phyloP scores from a whole-genome alignment of 106 monocot species.

The Apostasia ramifera region DNA sequence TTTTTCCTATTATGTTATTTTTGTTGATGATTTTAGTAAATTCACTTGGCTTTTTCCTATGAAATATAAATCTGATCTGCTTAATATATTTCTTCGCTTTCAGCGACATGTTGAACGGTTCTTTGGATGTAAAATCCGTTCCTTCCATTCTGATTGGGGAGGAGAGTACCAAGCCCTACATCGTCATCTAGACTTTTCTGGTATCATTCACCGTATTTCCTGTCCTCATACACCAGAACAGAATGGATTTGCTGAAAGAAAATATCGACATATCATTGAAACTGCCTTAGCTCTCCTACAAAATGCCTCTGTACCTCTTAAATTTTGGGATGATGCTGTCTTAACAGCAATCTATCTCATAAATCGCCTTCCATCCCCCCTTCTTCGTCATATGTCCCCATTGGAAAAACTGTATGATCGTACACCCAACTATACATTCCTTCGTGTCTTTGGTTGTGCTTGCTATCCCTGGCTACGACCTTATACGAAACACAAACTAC shows the following conservation, averaged over 20 bases:
- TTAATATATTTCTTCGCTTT: not conserved
- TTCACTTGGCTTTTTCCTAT: constrained; percentile 1
- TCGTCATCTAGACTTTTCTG: not conserved
- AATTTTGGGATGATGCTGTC: too few relatives aligned
- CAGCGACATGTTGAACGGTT: not conserved
- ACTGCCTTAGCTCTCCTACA: too few relatives aligned
- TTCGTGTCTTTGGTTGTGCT: not conserved
- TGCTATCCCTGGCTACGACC: too few relatives aligned
- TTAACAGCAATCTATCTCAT: too few relatives aligned
- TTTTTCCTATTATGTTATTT: constrained; percentile 4
- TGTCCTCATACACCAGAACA: constrained; percentile 7
- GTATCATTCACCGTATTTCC: not conserved
- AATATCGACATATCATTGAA: too few relatives aligned
- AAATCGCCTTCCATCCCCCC: not conserved
- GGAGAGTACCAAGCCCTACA: not conserved
- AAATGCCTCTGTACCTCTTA: too few relatives aligned
- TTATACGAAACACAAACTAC: too few relatives aligned
- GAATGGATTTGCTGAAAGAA: not conserved
- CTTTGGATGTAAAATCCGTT: not conserved
- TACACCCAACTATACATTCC: not conserved
- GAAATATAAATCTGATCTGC: not conserved
- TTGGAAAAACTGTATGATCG: not conserved
- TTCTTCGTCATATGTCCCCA: not conserved
- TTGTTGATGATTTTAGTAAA: constrained; percentile 9
- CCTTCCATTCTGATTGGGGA: not conserved